Base-by-base conservation (phyloP, 108 stramenopile genomes). In the Mayamaea pseudoterrestris region DNA sequence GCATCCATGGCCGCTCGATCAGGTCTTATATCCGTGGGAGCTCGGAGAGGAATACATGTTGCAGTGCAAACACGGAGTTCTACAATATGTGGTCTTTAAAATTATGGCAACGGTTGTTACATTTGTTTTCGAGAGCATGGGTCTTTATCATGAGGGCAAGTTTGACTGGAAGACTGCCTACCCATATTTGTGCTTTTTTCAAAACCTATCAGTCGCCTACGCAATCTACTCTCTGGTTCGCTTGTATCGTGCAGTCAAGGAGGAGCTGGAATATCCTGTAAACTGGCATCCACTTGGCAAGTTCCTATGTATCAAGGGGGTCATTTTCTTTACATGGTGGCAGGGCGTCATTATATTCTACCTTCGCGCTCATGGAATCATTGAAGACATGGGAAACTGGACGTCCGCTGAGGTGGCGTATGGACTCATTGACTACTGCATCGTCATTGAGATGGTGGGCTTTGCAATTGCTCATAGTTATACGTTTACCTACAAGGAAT, bases 321-420 rank as follows among this genome's bases (percentile, higher is more conserved):
- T 98, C n/a, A 83, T 98, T 4, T 98, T 98, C 64, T 91, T 95
- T 50, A 91, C 93, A 0, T 98, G 89, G 81, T 92, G 90, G 97
- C 97, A 98, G 64, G 72, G 84, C 11, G 79, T 95, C 8, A 55
- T 66, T 16, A 90, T 98, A 40, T 75, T 76, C 20, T 85, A 83
- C 23, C 40, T 95, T 1, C 40, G 68, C 14, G 73, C 69, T 31
- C 65, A 75, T 34, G 81, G 83, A 0, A 48, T 85, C 30, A 87
- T 92, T 53, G 74, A 65, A 18, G 75, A 80, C 31, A 68, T 81
- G 30, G 85, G 82, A 11, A 60, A 44, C 7, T 92, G 90, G 90
- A 76, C 76, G 26, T 82, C 77, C 3, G 86, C 92, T 9, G 83
- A 92, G 39, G 80, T 87, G 2, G 90, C 85, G n/a, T 81, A 88